Conservation (phyloP, 345 rosid genomes). For the Dimocarpus longan region DNA sequence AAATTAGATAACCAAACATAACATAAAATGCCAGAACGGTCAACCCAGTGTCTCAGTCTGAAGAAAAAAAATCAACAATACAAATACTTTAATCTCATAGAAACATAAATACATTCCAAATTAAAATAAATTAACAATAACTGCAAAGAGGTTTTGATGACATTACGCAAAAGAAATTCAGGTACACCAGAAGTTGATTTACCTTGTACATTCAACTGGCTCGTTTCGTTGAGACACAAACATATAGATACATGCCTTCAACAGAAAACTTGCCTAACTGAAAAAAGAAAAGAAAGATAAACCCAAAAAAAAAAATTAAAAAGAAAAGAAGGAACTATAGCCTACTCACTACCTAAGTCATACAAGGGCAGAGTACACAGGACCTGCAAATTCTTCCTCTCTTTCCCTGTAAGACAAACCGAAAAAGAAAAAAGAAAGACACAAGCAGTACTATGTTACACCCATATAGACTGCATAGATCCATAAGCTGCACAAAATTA, state of each 20-base stretch:
- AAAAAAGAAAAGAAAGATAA: neutral
- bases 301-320: neutral
- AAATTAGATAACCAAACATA: neutral
- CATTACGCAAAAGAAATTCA: conserved; percentile 12
- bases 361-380: conserved; percentile 15
- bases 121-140: neutral
- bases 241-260: conserved; percentile 21
- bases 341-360: conserved; percentile 24
- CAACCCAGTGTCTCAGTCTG: too few relatives aligned
- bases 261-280: conserved; percentile 11
- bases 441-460: conserved; percentile 6
- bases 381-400: neutral
- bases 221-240: conserved; percentile 6
- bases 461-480: conserved; percentile 16
- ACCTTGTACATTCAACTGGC: conserved; percentile 17
- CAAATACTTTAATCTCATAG: neutral
- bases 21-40: neutral
- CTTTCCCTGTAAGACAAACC: conserved; percentile 18
- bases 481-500: conserved; percentile 21
- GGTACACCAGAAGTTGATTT: conserved; percentile 21
- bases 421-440: conserved; percentile 9
- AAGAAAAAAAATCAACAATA: neutral
- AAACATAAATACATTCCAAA: neutral
- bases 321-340: conserved; percentile 3
- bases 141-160: neutral